Conservation (phyloP, 78 protist genomes). For the Planoprotostelium fungivorum region DNA sequence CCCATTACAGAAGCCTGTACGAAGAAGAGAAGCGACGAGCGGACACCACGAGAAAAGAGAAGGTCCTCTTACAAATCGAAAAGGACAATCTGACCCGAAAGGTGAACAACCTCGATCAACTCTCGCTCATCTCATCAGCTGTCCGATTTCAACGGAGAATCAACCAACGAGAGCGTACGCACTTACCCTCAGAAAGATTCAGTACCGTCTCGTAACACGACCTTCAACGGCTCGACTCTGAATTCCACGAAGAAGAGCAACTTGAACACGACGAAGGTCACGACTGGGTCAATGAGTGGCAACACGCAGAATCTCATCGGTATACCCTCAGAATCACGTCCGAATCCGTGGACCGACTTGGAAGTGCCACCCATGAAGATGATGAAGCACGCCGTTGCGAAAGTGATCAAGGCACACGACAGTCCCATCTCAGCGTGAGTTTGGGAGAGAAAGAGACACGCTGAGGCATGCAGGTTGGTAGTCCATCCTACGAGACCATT, state of each 20-base stretch:
- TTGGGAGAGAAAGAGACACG: neutral
- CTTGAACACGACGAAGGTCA: neutral
- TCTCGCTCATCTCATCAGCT: too few relatives aligned
- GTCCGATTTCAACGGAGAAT: too few relatives aligned
- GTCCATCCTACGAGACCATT: constrained; percentile 71
- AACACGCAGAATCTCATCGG: neutral
- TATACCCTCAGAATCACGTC: neutral
- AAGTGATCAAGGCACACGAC: constrained; percentile 42
- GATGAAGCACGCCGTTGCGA: neutral
- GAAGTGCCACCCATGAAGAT: neutral
- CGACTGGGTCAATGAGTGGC: neutral
- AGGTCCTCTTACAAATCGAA: neutral
- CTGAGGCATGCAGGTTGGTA: constrained; percentile 12
- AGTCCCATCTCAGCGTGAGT: constrained; percentile 4
- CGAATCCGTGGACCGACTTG: neutral
- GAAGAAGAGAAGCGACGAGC: neutral
- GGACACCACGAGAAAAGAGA: neutral
- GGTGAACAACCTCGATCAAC: neutral
- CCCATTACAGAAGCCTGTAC: constrained; percentile 10
- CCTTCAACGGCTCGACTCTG: neutral
- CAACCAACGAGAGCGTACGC: too few relatives aligned
- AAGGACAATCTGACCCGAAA: neutral
- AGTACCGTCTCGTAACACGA: too few relatives aligned
- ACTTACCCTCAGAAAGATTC: too few relatives aligned
- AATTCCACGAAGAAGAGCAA: neutral